Evolutionary conservation across 1,284 basidiomycete genomes (phyloP), one percentile per base, ranked within the genome.

Genomic region (Cutaneotrichosporon cutaneum): DNA sequence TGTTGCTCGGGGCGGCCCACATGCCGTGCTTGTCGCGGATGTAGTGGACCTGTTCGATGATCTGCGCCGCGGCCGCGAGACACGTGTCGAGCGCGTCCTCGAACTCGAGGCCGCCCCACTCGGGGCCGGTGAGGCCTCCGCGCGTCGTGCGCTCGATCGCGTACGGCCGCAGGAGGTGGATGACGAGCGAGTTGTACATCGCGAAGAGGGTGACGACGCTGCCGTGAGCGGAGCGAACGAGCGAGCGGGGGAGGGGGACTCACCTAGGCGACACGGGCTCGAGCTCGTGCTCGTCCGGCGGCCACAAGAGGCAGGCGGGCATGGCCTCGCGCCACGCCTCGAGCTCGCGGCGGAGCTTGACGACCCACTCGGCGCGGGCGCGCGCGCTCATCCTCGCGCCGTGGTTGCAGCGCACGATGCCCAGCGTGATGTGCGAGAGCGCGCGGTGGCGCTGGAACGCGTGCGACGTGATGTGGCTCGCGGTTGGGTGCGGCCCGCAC

Each of bases 91-190:
- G 24, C 16, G 48, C 48, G 18, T 30, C 48, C 26, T 50, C 48
- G 48, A 50, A 50, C 48, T 32, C 48, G 26, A 50, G 11, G 26
- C 27, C 48, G 2, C 10, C 14, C 48, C 48, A 50, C 14, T 24
- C 24, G 24, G 48, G 48, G 3, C 26, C 48, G 2, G 16, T n/a
- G 27, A 50, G 26, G 18, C 48, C 44, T 3, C 44, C 48, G 27
- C 14, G 26, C 14, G 48, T 11, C 11, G 24, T 27, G 18, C 48
- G 48, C 16, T 50, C 48, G 16, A 50, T 26, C 4, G 48, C 48
- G 26, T 50, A 50, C 7, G 48, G 48, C 11, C 48, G 48, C 7
- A 50, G 48, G 27, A 50, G 48, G 48, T 50, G 48, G 24, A 50
- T 50, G 27, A 50, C 10, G 27, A 27, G 24, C 4, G 48, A 24